Conservation (phyloP, 768 basidiomycete species). For the Panaeolus papilionaceus region DNA sequence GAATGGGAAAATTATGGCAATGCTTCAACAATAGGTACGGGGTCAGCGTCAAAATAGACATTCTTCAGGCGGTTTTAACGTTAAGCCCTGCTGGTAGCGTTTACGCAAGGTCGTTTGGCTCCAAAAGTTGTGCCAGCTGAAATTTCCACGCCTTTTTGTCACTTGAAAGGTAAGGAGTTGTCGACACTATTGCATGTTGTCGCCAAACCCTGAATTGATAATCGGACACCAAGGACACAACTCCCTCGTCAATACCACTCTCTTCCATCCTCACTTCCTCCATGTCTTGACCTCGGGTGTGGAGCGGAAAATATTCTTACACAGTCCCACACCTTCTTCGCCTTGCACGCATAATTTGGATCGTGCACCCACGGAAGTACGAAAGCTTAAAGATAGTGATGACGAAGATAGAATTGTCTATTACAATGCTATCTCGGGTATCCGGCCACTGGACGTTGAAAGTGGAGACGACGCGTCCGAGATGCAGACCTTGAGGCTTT, state of each 20-base stretch:
- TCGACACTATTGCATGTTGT: background rate
- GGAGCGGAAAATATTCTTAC: constrained; percentile 71
- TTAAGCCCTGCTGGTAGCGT: constrained; percentile 20
- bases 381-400: constrained; percentile 44
- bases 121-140: constrained; percentile 65
- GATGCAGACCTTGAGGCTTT: constrained; percentile 61
- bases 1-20: constrained; percentile 50
- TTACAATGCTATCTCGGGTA: constrained; percentile 40
- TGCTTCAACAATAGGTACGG: constrained; percentile 45
- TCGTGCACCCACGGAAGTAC: constrained; percentile 53
- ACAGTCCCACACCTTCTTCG: constrained; percentile 64
- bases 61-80: background rate
- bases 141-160: constrained; percentile 66
- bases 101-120: constrained; percentile 40
- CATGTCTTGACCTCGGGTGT: constrained; percentile 76
- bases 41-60: background rate
- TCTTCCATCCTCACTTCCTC: constrained; percentile 75
- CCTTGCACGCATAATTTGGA: constrained; percentile 59
- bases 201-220: background rate
- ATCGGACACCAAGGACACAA: constrained; percentile 57
- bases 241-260: constrained; percentile 77
- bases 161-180: constrained; percentile 55
- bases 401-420: constrained; percentile 42
- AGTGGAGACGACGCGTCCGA: constrained; percentile 39
- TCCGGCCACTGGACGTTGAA: constrained; percentile 36